These are phyloP conservation scores for Suillus spraguei DNA, from an alignment of 768 basidiomycete genomes.

Conservation along the genomic window DNA sequence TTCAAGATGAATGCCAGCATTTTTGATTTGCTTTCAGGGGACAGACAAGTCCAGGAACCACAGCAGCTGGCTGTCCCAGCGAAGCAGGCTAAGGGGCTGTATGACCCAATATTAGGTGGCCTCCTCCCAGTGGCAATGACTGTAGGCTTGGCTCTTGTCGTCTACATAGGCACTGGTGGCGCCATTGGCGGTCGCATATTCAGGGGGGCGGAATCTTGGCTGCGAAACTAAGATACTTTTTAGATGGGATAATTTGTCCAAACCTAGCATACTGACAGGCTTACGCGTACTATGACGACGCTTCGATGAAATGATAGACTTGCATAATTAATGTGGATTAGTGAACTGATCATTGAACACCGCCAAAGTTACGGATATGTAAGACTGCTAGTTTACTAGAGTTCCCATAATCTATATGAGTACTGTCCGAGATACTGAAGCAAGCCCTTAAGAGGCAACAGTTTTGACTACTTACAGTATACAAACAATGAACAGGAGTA, in stretches of 20 bases:
- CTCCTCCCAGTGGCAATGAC: constrained; percentile 4
- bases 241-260: background rate
- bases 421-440: too few relatives aligned
- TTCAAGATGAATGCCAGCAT: constrained; percentile 52
- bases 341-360: background rate
- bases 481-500: constrained; percentile 23
- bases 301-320: background rate
- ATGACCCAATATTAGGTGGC: background rate
- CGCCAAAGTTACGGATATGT: constrained; percentile 3
- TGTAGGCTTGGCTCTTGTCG: background rate
- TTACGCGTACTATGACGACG: background rate
- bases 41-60: background rate
- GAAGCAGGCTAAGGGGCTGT: background rate
- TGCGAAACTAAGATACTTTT: background rate
- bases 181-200: background rate
- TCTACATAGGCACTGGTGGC: background rate
- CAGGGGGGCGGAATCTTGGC: background rate
- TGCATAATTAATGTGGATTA: too few relatives aligned
- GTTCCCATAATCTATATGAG: too few relatives aligned
- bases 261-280: background rate
- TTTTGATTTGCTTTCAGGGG: constrained; percentile 38
- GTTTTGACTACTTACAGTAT: too few relatives aligned
- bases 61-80: background rate
- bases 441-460: too few relatives aligned
- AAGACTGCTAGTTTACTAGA: too few relatives aligned